Percentiles rank a stretch among this genome's conserved stretches.
These are phyloP conservation scores for Reticulascus tulasneorum DNA, from an alignment of 2,329 filamentous ascomycete genomes.

Conservation along the genomic window DNA sequence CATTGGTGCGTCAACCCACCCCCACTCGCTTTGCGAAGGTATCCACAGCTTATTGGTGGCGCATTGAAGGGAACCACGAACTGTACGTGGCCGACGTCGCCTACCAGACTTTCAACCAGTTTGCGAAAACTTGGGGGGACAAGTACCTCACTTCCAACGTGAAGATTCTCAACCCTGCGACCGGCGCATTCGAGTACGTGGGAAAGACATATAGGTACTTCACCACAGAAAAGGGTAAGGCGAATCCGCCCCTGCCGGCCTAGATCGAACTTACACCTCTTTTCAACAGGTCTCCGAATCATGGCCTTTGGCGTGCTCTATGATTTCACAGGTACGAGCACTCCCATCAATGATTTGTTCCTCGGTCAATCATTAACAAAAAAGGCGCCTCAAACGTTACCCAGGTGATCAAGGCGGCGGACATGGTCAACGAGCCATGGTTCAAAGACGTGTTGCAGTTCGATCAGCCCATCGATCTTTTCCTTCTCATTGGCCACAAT, in stretches of 20 bases:
- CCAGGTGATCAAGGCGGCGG: slow-evolving; percentile 52
- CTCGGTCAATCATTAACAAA: no score
- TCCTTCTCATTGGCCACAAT: slow-evolving; percentile 62
- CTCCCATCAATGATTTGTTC: slow-evolving; percentile 37
- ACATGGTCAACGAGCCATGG: slow-evolving; percentile 52
- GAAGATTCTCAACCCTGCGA: slow-evolving; percentile 35
- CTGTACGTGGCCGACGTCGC: slow-evolving; percentile 59
- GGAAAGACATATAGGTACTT: slow-evolving; percentile 41
- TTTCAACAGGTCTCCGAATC: slow-evolving; percentile 26
- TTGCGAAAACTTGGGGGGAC: slow-evolving; percentile 51
- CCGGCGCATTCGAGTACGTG: slow-evolving; percentile 35
- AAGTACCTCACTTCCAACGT: slow-evolving; percentile 43
- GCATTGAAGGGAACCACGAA: slow-evolving; percentile 54
- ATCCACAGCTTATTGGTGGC: not conserved
- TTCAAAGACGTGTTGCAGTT: slow-evolving; percentile 54
- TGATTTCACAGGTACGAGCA: slow-evolving; percentile 45
- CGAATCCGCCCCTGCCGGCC: not conserved
- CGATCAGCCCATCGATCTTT: slow-evolving; percentile 55
- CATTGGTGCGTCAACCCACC: slow-evolving; percentile 25
- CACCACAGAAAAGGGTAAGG: slow-evolving; percentile 30
- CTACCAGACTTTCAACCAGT: slow-evolving; percentile 57
- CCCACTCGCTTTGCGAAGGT: not conserved
- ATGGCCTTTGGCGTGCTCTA: slow-evolving; percentile 43
- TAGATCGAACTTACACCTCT: not conserved
- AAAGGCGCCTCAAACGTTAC: slow-evolving; percentile 57